A percentile compares a stretch with the other conserved stretches of the same genome.
Conservation (phyloP, 768 basidiomycete species). For the Candolleomyces aberdarensis region DNA sequence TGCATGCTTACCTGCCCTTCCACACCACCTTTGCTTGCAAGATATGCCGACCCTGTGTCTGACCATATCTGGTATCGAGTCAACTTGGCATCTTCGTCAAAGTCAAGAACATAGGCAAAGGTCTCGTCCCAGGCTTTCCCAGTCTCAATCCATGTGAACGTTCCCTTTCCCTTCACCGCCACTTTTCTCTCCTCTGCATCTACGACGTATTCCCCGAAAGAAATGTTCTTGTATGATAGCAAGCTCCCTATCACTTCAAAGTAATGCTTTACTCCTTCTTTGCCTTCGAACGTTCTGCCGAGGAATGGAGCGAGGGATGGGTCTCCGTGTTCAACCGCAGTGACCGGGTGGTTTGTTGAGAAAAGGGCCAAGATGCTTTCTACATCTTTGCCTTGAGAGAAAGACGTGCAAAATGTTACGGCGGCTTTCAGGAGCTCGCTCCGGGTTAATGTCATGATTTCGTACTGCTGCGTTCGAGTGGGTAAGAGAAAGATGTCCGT, state of each 20-base stretch:
- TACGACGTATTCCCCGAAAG: conserved; percentile 53
- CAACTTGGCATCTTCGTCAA: conserved; percentile 56
- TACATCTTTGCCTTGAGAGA: conserved; percentile 41
- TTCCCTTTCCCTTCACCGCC: conserved; percentile 50
- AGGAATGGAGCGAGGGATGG: conserved; percentile 57
- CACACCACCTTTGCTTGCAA: conserved; percentile 52
- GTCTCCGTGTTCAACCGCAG: conserved; percentile 55
- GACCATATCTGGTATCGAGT: conserved; percentile 65
- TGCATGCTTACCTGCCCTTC: conserved; percentile 15
- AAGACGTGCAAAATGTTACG: conserved; percentile 47
- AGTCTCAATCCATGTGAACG: conserved; percentile 55
- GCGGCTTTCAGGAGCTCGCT: conserved; percentile 42
- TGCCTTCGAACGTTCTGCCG: conserved; percentile 46
- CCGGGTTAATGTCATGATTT: conserved; percentile 23
- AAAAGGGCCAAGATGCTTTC: conserved; percentile 49
- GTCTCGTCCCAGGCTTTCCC: conserved; percentile 58
- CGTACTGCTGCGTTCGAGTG: no score
- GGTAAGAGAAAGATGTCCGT: no score
- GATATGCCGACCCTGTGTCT: conserved; percentile 62
- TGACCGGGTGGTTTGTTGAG: conserved; percentile 39
- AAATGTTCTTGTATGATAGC: conserved; percentile 49
- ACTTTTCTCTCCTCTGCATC: conserved; percentile 50
- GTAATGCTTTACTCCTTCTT: conserved; percentile 42
- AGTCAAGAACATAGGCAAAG: conserved; percentile 58
- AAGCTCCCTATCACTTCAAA: conserved; percentile 44